These are phyloP conservation scores for Scleroderma bovista DNA, from an alignment of 768 basidiomycete species.

Conservation along the genomic window DNA sequence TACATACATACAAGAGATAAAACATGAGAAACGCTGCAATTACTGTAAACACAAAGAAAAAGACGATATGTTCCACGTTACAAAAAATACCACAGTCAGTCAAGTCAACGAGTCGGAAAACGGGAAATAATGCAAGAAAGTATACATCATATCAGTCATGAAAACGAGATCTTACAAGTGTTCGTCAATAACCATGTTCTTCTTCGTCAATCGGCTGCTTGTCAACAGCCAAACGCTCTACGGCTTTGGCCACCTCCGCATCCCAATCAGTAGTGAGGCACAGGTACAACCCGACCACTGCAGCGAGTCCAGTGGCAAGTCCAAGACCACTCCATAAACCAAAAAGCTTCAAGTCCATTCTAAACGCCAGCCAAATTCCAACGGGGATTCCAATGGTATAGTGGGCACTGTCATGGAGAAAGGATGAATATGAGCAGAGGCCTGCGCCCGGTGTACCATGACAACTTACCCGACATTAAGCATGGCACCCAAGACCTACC, in stretches of 20 bases:
- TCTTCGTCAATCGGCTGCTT: slow-evolving; percentile 20
- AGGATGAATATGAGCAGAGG: no score
- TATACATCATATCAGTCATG: no score
- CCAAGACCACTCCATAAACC: slow-evolving; percentile 90
- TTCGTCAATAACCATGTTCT: not conserved
- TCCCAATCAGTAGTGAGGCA: slow-evolving; percentile 65
- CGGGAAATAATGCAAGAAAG: no score
- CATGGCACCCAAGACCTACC: slow-evolving; percentile 67
- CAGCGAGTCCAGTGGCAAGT: slow-evolving; percentile 43
- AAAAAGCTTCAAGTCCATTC: slow-evolving; percentile 48
- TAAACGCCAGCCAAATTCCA: slow-evolving; percentile 75
- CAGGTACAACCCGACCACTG: slow-evolving; percentile 43
- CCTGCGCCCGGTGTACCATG: not conserved
- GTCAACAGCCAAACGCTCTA: slow-evolving; percentile 45
- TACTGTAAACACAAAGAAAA: no score
- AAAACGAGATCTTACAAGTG: no score
- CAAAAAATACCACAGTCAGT: no score
- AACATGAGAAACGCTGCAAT: no score
- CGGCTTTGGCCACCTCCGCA: slow-evolving; percentile 58
- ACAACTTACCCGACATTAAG: slow-evolving; percentile 62
- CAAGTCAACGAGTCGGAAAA: no score
- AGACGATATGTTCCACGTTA: no score
- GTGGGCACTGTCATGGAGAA: slow-evolving; percentile 46
- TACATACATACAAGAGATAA: no score
- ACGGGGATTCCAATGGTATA: slow-evolving; percentile 80